Evolutionary conservation across 331 rosid species (phyloP).

Genomic region (Ulmus americana): DNA sequence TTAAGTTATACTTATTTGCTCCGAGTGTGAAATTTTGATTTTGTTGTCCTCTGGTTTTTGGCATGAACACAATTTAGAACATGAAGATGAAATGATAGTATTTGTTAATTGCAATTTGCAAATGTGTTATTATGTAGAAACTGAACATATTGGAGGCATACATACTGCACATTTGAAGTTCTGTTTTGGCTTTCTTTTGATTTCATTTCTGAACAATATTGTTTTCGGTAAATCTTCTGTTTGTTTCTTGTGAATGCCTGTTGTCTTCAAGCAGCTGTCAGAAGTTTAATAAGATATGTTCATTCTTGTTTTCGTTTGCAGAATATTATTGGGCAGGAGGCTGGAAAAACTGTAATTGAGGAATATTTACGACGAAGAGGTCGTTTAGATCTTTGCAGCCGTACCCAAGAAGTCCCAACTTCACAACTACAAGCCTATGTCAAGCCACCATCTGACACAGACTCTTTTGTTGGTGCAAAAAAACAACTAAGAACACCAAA

Average conservation of each 20-base stretch:
- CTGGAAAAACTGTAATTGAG: slow-evolving; percentile 68
- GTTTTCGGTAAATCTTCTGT: slow-evolving; percentile 2
- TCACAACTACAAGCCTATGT: slow-evolving; percentile 75
- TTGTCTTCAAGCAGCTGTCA: background rate
- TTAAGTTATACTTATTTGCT: background rate
- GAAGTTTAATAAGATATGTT: background rate
- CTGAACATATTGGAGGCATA: background rate
- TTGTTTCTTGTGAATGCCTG: background rate
- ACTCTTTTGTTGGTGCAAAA: slow-evolving; percentile 45
- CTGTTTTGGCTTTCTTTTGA: background rate
- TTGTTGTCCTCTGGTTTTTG: background rate
- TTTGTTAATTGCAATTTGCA: background rate
- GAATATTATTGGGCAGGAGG: slow-evolving; percentile 83
- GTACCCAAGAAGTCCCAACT: slow-evolving; percentile 34
- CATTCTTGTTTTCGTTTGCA: slow-evolving; percentile 30
- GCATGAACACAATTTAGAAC: background rate
- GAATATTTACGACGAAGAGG: slow-evolving; percentile 69
- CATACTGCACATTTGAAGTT: background rate
- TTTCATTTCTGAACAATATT: background rate
- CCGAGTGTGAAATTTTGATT: background rate
- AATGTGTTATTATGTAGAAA: background rate
- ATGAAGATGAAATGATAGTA: background rate
- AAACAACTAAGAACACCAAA: slow-evolving; percentile 55
- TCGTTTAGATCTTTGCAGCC: slow-evolving; percentile 33
- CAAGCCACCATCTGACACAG: slow-evolving; percentile 63